Evolutionary conservation across 257 asterid species (phyloP).

Genomic region (Avicennia marina): DNA sequence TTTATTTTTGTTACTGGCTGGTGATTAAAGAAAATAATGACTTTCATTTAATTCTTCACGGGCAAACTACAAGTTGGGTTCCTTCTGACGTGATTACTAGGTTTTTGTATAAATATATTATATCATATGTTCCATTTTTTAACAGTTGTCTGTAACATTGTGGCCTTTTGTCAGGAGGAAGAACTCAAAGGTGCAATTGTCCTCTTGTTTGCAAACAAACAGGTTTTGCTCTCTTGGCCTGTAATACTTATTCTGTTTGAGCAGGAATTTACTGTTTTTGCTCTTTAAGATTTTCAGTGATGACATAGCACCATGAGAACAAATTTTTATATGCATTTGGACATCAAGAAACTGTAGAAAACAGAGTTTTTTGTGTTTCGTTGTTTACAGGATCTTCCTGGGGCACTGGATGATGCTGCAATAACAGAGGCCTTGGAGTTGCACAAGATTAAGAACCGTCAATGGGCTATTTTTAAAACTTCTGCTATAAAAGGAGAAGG

Average conservation of each 20-base stretch:
- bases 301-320: not conserved
- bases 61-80: not conserved
- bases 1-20: not conserved
- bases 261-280: not conserved
- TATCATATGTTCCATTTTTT: not conserved
- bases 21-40: not conserved
- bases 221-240: constrained; percentile 19
- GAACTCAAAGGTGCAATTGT: constrained; percentile 46
- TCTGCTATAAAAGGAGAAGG: constrained; percentile 98
- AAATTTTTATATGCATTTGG: not conserved
- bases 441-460: constrained; percentile 90
- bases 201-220: constrained; percentile 46
- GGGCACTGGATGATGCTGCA: constrained; percentile 95
- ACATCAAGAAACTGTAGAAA: not conserved
- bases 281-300: not conserved
- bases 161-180: constrained; percentile 38
- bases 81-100: not conserved
- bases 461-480: constrained; percentile 91
- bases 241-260: not conserved
- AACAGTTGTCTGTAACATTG: not conserved
- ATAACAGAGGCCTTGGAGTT: constrained; percentile 82
- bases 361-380: not conserved
- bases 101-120: not conserved
- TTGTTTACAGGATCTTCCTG: constrained; percentile 81
- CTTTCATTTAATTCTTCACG: not conserved